Percentiles rank a stretch among this genome's conserved stretches.
phyloP scores from a whole-genome alignment of 108 stramenopile species.

The Nannochloropsis gaditana region DNA sequence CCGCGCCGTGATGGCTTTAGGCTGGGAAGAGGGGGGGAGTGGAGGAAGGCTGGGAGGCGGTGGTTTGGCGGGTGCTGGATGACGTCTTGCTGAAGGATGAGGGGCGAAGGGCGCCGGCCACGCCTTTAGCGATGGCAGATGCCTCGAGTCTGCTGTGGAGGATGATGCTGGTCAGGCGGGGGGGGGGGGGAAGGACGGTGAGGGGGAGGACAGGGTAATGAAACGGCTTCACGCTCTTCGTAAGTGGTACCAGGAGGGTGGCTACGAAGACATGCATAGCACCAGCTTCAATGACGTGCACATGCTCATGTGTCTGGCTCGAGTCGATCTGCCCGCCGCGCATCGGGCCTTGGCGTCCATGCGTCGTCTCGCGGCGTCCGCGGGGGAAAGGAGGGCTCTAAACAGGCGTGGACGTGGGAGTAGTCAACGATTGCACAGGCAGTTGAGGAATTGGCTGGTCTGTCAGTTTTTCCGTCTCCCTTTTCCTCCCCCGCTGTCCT shows the following conservation, averaged over 20 bases:
- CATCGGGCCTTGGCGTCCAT: neutral
- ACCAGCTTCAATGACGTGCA: slow-evolving; percentile 10
- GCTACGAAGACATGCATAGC: neutral
- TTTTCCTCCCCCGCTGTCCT: neutral
- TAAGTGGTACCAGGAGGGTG: neutral
- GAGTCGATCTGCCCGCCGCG: neutral
- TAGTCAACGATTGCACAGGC: neutral
- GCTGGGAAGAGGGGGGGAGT: neutral
- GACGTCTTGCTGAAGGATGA: neutral
- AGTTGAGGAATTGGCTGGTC: neutral
- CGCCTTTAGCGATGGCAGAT: neutral
- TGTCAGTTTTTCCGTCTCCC: neutral
- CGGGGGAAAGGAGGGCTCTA: too few relatives aligned
- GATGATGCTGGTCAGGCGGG: neutral
- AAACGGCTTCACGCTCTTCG: neutral
- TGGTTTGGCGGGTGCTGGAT: neutral
- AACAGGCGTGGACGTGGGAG: too few relatives aligned
- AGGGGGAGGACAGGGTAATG: neutral
- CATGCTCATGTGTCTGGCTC: neutral
- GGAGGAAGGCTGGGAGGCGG: neutral
- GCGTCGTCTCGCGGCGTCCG: neutral
- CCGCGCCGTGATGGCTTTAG: neutral
- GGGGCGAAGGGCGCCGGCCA: neutral
- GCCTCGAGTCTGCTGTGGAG: neutral
- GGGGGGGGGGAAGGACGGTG: neutral